Percentiles rank a stretch among this genome's conserved stretches.
Evolutionary conservation across 2,329 filamentous ascomycete species (phyloP).

Genomic region (Lecanoromycetidae sp.): DNA sequence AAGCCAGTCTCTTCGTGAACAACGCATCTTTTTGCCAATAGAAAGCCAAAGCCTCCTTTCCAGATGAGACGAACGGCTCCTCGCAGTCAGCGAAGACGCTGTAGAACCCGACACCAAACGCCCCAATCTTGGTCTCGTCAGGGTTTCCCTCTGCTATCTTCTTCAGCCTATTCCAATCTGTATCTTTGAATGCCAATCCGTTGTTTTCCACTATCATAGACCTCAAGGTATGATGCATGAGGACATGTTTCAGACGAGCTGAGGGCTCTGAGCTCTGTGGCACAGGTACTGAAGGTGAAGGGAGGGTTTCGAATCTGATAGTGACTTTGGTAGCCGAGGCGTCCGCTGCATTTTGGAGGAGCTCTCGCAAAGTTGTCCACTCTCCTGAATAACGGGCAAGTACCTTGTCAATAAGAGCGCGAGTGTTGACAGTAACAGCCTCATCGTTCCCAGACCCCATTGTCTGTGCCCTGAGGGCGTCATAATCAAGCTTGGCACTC

Average conservation of each 20-base stretch:
- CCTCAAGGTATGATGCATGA: slow-evolving; percentile 74
- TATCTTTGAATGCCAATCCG: slow-evolving; percentile 73
- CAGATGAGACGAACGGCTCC: slow-evolving; percentile 91
- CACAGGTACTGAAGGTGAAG: slow-evolving; percentile 63
- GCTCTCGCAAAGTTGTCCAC: slow-evolving; percentile 75
- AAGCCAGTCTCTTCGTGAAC: slow-evolving; percentile 73
- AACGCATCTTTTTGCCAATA: slow-evolving; percentile 99
- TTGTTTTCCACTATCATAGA: slow-evolving; percentile 88
- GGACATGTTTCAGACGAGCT: slow-evolving; percentile 65
- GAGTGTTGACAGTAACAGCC: slow-evolving; percentile 93
- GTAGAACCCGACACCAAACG: slow-evolving; percentile 97
- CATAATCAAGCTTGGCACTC: slow-evolving; percentile 34
- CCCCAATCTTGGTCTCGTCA: slow-evolving; percentile 97
- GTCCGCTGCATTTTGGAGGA: slow-evolving; percentile 97
- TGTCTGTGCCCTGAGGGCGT: slow-evolving; percentile 70
- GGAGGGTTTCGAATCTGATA: slow-evolving; percentile 83
- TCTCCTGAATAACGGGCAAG: slow-evolving; percentile 92
- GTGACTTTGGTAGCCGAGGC: slow-evolving; percentile 80
- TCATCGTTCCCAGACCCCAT: slow-evolving; percentile 79
- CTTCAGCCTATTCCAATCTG: slow-evolving; percentile 88
- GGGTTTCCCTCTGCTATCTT: slow-evolving; percentile 98
- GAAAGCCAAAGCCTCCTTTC: slow-evolving; percentile 88
- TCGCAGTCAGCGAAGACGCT: slow-evolving; percentile 97
- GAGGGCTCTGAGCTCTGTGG: slow-evolving; percentile 55
- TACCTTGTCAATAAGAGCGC: slow-evolving; percentile 95